Evolutionary conservation across 2,329 filamentous ascomycete genomes (phyloP).

Genomic region (Beauveria australis): DNA sequence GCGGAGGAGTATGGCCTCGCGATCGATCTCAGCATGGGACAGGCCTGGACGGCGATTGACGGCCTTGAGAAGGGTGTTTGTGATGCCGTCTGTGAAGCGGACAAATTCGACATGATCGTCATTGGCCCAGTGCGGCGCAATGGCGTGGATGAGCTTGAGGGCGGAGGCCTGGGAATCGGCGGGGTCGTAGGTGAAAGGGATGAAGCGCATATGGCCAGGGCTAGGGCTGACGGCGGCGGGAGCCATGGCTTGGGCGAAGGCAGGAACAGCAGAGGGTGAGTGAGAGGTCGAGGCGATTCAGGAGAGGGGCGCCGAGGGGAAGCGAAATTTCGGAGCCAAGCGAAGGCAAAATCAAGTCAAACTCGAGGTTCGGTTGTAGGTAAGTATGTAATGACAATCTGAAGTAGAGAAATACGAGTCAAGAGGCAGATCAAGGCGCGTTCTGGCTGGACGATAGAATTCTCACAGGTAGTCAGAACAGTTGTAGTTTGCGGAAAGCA

Average conservation of each 20-base stretch:
- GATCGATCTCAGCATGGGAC: conserved; percentile 66
- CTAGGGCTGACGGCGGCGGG: conserved; percentile 23
- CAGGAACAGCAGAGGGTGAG: background rate
- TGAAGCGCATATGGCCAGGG: conserved; percentile 46
- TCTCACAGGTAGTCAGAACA: conserved; percentile 11
- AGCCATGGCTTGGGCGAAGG: conserved; percentile 23
- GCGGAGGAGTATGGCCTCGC: conserved; percentile 77
- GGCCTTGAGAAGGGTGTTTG: conserved; percentile 83
- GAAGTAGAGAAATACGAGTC: background rate
- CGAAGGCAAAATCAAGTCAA: background rate
- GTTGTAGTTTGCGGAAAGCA: conserved; percentile 23
- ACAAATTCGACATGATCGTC: conserved; percentile 74
- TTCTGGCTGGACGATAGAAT: background rate
- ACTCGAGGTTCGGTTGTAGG: conserved; percentile 12
- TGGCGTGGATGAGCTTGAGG: conserved; percentile 65
- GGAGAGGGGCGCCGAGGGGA: conserved; percentile 5
- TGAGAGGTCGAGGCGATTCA: conserved; percentile 2
- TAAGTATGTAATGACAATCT: background rate
- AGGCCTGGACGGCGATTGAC: conserved; percentile 59
- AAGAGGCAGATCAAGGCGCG: conserved; percentile 10
- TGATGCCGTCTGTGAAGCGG: conserved; percentile 95
- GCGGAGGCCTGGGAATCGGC: conserved; percentile 72
- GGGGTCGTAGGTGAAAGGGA: conserved; percentile 72
- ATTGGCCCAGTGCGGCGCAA: conserved; percentile 76
- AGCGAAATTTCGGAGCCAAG: conserved; percentile 6